Evolutionary conservation across 140 eudicot species (phyloP), one percentile per base, ranked within the genome.

Genomic region (Erigeron philadelphicus): DNA sequence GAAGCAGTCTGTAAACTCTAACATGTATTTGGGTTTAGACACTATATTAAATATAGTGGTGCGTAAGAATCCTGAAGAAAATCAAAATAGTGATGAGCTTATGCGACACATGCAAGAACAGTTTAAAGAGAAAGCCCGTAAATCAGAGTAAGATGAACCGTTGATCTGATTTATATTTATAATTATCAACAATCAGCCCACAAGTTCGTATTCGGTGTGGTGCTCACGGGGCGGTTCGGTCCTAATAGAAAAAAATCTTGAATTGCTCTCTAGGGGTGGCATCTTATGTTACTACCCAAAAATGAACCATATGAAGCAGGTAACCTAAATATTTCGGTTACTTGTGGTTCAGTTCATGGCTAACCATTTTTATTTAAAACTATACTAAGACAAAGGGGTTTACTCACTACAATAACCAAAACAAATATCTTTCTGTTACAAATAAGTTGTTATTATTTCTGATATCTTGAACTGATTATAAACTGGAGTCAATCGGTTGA

Each of bases 101-200:
- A 87, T 93, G 88, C 80, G 87, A 60, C 88, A 89, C 73, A 93
- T 89, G 98, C 95, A 93, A 75, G 96, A 93, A 78, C 99, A 89
- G 46, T 93, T 93, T 56, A 93, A 89, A 82, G 97, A 93, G 77
- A 93, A 87, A 85, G 99, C 99, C 67, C 83, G 91, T 72, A 93
- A 85, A 79, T 87, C 95, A 49, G 99, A 93, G 99, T 93, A 87
- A 85, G 98, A 65, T 64, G 44, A 69, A 55, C 45, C 49, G 1
- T 49, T 21, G 72, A 46, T 75, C 78, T 45, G 44, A 66, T 47
- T n/a, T 11, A 35, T 60, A 64, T 17, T 56, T 19, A 19, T 19
- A 19, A 17, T 7, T 19, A 8, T 56, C n/a, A 3, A 56, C 3
- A n/a, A 1, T 15, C 6, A 16, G 18, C 16, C 11, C 25, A 10